Evolutionary conservation across 202 grass and related monocot species (phyloP), one percentile per base, ranked within the genome.

Genomic region (Brachypodium distachyon): DNA sequence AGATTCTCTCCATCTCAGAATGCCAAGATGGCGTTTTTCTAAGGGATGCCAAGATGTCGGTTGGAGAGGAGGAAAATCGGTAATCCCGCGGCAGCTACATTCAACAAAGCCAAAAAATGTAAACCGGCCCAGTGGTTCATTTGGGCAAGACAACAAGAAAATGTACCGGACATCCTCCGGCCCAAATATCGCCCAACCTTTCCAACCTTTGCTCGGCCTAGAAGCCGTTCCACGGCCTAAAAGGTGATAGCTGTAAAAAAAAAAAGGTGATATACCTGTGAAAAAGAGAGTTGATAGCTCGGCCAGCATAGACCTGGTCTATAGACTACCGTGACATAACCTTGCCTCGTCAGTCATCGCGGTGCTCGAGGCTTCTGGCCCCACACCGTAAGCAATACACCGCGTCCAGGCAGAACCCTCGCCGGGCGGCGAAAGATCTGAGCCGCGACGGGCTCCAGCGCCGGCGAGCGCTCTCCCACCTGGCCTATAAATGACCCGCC

Each of bases 341-440:
- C n/a, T 33, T 19, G 10, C 47, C 58, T 9, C 22, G 56, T 23
- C 72, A 82, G 55, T 9, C 38, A 17, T 23, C 46, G 18, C 37
- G 72, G 29, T 6, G 14, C 28, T 54, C 48, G 73, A 82, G 48
- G 66, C 31, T n/a, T 7, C 48, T 66, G 19, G 48, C 40, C n/a
- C 73, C 57, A 48, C 67, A 22, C 49, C 39, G 23, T 67, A 9
- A 11, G 18, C 32, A 9, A 50, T 78, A 49, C 58, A 76, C 71
- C 86, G 56, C 76, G 71, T 84, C 70, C 81, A 84, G 55, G 70
- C 69, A 32, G 36, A 0, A 9, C 44, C 27, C 23, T 34, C 38
- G 31, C 47, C 70, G 48, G 46, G 71, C 76, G 81, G 81, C 54
- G 76, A 81, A 88, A 88, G 86, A 88, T 88, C 86, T 84, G 76